Evolutionary conservation across 1,284 basidiomycete species (phyloP).

Genomic region (Takashimella koratensis): DNA sequence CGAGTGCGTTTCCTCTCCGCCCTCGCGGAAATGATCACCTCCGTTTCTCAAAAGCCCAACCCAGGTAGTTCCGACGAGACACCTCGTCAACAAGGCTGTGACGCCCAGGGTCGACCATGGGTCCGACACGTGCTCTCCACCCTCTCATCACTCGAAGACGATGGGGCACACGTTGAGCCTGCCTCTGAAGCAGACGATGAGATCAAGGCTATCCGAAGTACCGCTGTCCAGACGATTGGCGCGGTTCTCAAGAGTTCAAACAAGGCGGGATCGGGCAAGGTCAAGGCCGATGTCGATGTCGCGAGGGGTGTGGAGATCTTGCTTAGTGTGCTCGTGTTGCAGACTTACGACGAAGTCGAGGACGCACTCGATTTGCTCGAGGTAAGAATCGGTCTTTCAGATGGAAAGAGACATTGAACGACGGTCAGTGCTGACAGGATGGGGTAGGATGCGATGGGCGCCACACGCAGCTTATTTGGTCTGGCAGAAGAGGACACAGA

Average conservation of each 20-base stretch:
- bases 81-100: conserved; percentile 59
- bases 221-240: conserved; percentile 53
- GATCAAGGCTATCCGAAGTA: conserved; percentile 53
- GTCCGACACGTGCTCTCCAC: conserved; percentile 63
- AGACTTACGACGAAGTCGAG: conserved; percentile 64
- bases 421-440: conserved; percentile 19
- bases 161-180: conserved; percentile 65
- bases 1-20: conserved; percentile 68
- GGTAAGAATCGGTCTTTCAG: conserved; percentile 53
- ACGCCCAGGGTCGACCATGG: conserved; percentile 76
- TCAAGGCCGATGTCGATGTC: conserved; percentile 54
- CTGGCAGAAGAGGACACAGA: conserved; percentile 8
- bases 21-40: conserved; percentile 68
- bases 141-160: conserved; percentile 59
- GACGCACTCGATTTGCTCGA: conserved; percentile 61
- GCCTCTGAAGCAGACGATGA: conserved; percentile 61
- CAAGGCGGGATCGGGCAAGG: conserved; percentile 50
- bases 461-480: conserved; percentile 11
- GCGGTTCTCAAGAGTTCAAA: not conserved
- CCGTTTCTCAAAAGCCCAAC: conserved; percentile 29
- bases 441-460: conserved; percentile 13
- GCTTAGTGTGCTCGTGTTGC: conserved; percentile 63
- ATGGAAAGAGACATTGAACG: not conserved
- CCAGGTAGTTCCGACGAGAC: conserved; percentile 51
- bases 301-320: conserved; percentile 64